Percentiles rank a stretch among this genome's conserved stretches.
Conservation (phyloP, 768 basidiomycete genomes). For the Hygrocybe coccinea region DNA sequence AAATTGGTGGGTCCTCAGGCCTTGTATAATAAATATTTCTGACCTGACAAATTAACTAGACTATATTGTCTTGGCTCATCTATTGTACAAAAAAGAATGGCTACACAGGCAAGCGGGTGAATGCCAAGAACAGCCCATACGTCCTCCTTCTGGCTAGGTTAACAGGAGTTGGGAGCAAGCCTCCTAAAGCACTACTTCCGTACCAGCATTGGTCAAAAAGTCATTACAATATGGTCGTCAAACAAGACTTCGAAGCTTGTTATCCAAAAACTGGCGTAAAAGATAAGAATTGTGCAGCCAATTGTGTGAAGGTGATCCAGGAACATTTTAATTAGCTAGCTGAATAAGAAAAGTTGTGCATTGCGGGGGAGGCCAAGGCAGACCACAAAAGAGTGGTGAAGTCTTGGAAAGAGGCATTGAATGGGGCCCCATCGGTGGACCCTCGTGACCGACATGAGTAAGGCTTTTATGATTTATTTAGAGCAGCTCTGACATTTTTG, state of each 20-base stretch:
- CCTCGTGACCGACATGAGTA: constrained; percentile 1
- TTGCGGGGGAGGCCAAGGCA: not conserved
- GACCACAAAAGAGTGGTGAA: not conserved
- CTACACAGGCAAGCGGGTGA: not conserved
- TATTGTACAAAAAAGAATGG: constrained; percentile 1
- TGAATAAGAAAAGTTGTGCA: not conserved
- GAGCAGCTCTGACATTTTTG: not conserved
- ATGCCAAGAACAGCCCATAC: constrained; percentile 1
- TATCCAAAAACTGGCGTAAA: not conserved
- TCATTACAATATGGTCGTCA: not conserved
- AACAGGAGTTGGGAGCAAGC: constrained; percentile 2
- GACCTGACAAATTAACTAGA: not conserved
- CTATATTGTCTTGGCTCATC: not conserved
- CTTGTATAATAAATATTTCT: not conserved
- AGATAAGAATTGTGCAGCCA: not conserved
- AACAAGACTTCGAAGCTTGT: constrained; percentile 1
- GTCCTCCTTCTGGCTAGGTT: constrained; percentile 2
- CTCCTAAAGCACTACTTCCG: not conserved
- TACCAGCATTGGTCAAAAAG: constrained; percentile 3
- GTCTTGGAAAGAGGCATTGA: not conserved
- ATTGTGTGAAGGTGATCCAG: not conserved
- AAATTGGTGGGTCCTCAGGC: not conserved
- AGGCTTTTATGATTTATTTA: not conserved
- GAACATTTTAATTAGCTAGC: not conserved
- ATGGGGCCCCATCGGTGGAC: not conserved